These are phyloP conservation scores for Plectosphaerella cucumerina DNA, from an alignment of 2,329 filamentous ascomycete species.

Conservation along the genomic window DNA sequence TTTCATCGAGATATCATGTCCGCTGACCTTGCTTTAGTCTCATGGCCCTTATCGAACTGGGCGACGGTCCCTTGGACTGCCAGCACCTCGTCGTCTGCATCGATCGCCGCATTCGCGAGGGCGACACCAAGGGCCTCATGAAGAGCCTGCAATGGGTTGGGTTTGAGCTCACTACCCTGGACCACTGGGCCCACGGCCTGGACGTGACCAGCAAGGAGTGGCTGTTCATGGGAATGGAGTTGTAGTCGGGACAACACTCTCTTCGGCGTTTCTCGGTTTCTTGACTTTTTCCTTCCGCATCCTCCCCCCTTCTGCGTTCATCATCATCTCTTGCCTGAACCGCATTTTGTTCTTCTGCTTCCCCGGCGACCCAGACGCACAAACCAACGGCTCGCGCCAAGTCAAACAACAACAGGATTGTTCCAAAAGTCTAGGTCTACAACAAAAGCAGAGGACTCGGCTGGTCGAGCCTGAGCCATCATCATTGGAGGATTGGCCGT, in stretches of 20 bases:
- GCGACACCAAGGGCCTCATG: slow-evolving; percentile 63
- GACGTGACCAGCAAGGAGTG: slow-evolving; percentile 72
- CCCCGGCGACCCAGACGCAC: background rate
- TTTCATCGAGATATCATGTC: slow-evolving; percentile 17
- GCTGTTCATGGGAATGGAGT: slow-evolving; percentile 86
- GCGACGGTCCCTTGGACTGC: slow-evolving; percentile 71
- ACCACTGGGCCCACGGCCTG: slow-evolving; percentile 63
- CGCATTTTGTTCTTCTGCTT: background rate
- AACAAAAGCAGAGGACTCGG: background rate
- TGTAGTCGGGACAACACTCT: slow-evolving; percentile 43
- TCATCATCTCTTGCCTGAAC: background rate
- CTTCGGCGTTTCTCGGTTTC: slow-evolving; percentile 3
- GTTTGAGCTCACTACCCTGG: slow-evolving; percentile 77
- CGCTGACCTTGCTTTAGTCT: no score
- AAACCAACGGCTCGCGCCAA: background rate
- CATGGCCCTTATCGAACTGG: slow-evolving; percentile 86
- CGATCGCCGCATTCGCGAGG: slow-evolving; percentile 62
- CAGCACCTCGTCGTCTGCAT: slow-evolving; percentile 76
- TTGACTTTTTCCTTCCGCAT: slow-evolving; percentile 4
- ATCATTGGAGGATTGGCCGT: no score
- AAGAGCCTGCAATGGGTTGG: slow-evolving; percentile 92
- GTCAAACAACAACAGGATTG: background rate
- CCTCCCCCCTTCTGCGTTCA: no score
- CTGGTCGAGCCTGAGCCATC: no score
- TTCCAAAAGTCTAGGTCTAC: background rate